Evolutionary conservation across 208 protist genomes (phyloP), one percentile per base, ranked within the genome.

Genomic region (Leishmania lainsoni): DNA sequence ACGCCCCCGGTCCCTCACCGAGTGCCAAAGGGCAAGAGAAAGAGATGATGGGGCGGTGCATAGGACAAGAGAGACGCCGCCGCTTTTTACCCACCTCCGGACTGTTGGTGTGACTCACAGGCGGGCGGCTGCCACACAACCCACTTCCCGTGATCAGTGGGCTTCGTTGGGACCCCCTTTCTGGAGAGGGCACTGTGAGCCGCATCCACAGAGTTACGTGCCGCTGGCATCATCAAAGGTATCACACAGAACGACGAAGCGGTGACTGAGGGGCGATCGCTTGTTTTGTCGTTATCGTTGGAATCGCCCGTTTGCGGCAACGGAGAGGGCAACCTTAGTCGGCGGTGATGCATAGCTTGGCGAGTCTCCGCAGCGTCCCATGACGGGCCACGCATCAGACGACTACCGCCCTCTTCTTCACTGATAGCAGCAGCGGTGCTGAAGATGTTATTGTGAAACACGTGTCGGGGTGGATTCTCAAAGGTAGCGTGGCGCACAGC

Each of bases 361-460:
- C 74, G 8, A 39, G 42, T 2, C 17, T 26, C n/a, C 32, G 49
- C 29, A 5, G 45, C 45, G 12, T 20, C 29, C 1, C 16, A 26
- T 14, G 16, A 29, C 51, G n/a, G 10, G 26, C 35, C 45, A 20
- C 10, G 49, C 8, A 51, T 4, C 63, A 58, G 29, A 26, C 14
- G 22, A 10, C 29, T 16, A 17, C 45, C n/a, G 17, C 32, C 45
- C 5, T n/a, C 8, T 35, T 61, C 56, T 42, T 66, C 58, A 4
- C 35, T 1, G 8, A 32, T 2, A 4, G 29, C 45, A 42, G 32
- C 81, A 14, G 12, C 26, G 16, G 20, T 12, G 49, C 70, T 51
- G 26, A 84, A 80, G 45, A 84, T 61, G 5, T n/a, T 69, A 52
- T 59, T 84, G 26, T 54, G 76, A 32, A 81, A 78, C 35, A 77